Conservation (phyloP, 2,329 filamentous ascomycete species). For the Fusarium xylarioides region DNA sequence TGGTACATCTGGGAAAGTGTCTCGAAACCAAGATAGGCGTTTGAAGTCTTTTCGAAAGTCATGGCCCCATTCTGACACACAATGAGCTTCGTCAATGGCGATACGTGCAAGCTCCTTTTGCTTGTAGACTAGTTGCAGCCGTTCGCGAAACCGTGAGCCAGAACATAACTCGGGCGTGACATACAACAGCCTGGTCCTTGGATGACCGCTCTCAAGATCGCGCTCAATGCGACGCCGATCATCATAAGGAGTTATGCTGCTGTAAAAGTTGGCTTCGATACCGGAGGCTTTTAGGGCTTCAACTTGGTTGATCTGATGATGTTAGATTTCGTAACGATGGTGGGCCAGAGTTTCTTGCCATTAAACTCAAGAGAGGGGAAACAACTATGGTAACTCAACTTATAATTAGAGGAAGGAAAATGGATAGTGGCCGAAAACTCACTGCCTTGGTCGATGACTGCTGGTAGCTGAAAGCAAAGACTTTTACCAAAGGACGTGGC, state of each 20-base stretch:
- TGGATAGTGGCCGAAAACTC: constrained; percentile 49
- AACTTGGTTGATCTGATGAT: constrained; percentile 84
- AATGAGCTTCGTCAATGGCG: constrained; percentile 94
- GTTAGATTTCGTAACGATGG: constrained; percentile 17
- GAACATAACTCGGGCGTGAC: constrained; percentile 93
- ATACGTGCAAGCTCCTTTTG: constrained; percentile 88
- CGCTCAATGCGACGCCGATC: constrained; percentile 76
- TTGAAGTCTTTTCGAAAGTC: constrained; percentile 96
- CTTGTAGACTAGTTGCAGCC: constrained; percentile 75
- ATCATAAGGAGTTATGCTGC: constrained; percentile 76
- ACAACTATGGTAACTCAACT: constrained; percentile 83
- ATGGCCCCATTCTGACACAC: constrained; percentile 97
- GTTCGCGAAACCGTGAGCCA: constrained; percentile 77
- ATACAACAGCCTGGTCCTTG: constrained; percentile 83
- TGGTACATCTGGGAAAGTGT: constrained; percentile 82
- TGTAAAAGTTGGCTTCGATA: constrained; percentile 85
- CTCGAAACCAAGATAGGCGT: constrained; percentile 84
- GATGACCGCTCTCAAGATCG: constrained; percentile 89
- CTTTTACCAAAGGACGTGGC: constrained; percentile 93
- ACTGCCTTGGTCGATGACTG: constrained; percentile 88
- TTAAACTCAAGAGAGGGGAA: constrained; percentile 87
- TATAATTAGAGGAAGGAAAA: constrained; percentile 25
- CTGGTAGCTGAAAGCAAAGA: constrained; percentile 90
- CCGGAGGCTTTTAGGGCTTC: constrained; percentile 77
- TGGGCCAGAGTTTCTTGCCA: constrained; percentile 63